Evolutionary conservation across 106 monocot species (phyloP).

Genomic region (Dendrobium chrysotoxum): DNA sequence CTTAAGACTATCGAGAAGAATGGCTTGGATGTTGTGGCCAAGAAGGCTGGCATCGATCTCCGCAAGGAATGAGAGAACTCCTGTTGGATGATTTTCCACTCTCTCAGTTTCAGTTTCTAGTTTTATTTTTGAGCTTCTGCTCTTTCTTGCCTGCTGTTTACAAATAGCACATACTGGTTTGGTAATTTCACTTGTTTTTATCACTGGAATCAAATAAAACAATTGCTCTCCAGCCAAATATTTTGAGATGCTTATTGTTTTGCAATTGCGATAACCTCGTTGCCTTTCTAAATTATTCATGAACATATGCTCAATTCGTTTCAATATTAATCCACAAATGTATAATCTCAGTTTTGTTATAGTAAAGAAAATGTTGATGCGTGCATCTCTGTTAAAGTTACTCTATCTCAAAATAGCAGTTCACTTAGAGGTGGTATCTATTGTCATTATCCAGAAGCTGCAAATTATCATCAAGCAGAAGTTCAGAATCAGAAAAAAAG

Average conservation of each 20-base stretch:
- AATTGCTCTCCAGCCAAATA: no score
- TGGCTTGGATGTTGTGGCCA: constrained; percentile 83
- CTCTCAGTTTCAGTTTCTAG: neutral
- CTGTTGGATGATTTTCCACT: neutral
- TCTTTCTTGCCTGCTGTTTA: neutral
- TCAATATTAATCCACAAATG: neutral
- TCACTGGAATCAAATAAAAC: neutral
- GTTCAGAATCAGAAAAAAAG: neutral
- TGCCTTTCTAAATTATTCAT: neutral
- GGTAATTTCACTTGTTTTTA: neutral
- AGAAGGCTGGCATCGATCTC: constrained; percentile 95
- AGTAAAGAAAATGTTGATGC: neutral
- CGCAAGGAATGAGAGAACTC: constrained; percentile 37
- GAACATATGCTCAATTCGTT: neutral
- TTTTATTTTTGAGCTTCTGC: neutral
- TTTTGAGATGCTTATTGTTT: no score
- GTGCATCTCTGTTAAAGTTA: neutral
- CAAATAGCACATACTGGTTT: neutral
- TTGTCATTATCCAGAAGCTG: neutral
- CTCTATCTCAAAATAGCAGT: neutral
- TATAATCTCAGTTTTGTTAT: neutral
- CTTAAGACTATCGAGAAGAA: constrained; percentile 96
- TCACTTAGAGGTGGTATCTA: neutral
- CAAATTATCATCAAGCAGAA: neutral
- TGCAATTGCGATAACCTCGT: no score